Percentiles rank a stretch among this genome's conserved stretches.
phyloP scores from a whole-genome alignment of 2,329 filamentous ascomycete species.

The Lecanosticta acicola region DNA sequence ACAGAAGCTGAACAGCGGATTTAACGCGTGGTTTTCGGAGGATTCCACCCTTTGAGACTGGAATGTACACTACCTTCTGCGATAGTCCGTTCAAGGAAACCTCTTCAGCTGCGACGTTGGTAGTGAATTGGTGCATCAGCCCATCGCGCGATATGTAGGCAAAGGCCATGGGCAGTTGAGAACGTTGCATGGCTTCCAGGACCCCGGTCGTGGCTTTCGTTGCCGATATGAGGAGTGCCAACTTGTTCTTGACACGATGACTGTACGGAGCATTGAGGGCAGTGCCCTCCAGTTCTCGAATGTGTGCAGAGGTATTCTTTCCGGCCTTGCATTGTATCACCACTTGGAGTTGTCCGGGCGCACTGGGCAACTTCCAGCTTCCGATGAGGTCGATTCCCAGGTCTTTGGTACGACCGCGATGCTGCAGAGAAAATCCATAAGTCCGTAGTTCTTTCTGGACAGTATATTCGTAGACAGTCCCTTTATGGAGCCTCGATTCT shows the following conservation, averaged over 20 bases:
- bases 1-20: background rate
- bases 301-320: conserved; percentile 50
- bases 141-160: conserved; percentile 57
- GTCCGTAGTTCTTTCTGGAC: conserved; percentile 51
- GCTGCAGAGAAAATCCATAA: conserved; percentile 59
- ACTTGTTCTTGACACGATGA: conserved; percentile 60
- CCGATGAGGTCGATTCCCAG: conserved; percentile 70
- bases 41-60: too few species aligned
- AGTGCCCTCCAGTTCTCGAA: conserved; percentile 75
- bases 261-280: conserved; percentile 67
- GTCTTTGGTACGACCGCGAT: conserved; percentile 63
- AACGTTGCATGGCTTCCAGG: conserved; percentile 62
- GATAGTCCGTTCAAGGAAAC: conserved; percentile 57
- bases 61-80: too few species aligned
- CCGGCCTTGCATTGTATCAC: conserved; percentile 64
- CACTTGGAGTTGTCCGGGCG: conserved; percentile 33
- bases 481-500: conserved; percentile 58
- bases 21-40: too few species aligned
- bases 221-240: conserved; percentile 67
- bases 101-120: conserved; percentile 61
- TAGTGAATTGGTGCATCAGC: conserved; percentile 60
- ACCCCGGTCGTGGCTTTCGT: conserved; percentile 72
- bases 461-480: conserved; percentile 73
- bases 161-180: conserved; percentile 66
- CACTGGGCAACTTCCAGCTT: conserved; percentile 55